Evolutionary conservation across 306 rosid genomes (phyloP), one percentile per base, ranked within the genome.

Genomic region (Castanea sativa): DNA sequence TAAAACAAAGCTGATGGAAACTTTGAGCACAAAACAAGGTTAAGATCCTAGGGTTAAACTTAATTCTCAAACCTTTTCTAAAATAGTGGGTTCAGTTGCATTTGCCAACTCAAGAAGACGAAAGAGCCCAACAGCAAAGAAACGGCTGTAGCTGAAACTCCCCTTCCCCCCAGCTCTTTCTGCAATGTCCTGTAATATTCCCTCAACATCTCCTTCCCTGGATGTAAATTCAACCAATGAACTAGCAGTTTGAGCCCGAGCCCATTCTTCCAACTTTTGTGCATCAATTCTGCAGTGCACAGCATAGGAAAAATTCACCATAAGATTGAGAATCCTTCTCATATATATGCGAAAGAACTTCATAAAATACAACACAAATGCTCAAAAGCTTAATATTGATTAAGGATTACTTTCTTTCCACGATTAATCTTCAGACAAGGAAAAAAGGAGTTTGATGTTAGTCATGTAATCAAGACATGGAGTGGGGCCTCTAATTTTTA

Each of bases 21-120:
- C 23, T 56, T 56, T 20, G 16, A 59, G 4, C 1, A 8, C 25
- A 18, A 67, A 67, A 9, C 16, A 19, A 18, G 72, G 25, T 67
- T 33, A 67, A 35, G 25, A 35, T 33, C 49, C 25, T 33, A 67
- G 72, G 15, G 29, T 19, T 73, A 70, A 73, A 78, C 8, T 75
- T 49, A 55, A 64, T 58, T 75, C 74, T 56, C 79, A 76, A 87
- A 94, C 98, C 98, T 96, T 93, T 86, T 96, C 98, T 84, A 96
- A 85, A 70, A 93, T 81, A 69, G 89, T 77, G 71, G 99, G 99
- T 81, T 96, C 98, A 73, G 90, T 89, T 74, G 94, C 98, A 88
- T 93, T 91, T 76, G 97, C 94, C 94, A 96, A 83, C 83, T 96
- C 99, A 73, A 93, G 94, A 73, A 96, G 88, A 43, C 99, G 98